Evolutionary conservation across 1,284 basidiomycete species (phyloP).

Genomic region (Cutaneotrichosporon curvatum): DNA sequence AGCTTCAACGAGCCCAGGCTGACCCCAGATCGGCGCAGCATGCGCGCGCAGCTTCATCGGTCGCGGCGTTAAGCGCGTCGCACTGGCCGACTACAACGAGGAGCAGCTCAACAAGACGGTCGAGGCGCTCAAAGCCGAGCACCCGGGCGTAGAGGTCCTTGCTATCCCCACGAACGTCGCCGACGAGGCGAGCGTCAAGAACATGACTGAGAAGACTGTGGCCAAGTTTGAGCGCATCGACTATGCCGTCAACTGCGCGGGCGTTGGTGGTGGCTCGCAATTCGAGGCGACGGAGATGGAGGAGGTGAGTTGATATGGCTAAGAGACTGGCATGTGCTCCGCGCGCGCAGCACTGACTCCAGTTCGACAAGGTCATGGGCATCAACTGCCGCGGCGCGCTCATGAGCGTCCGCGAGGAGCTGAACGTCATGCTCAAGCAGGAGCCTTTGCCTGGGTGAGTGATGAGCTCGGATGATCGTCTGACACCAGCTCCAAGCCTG

Average conservation of each 20-base stretch:
- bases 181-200: constrained; percentile 11
- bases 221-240: constrained; percentile 29
- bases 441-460: constrained; percentile 11
- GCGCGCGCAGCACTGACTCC: too few species aligned
- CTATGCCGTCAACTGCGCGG: constrained; percentile 35
- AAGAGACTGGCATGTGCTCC: too few species aligned
- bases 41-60: constrained; percentile 7
- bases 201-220: constrained; percentile 3
- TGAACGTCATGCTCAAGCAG: constrained; percentile 19
- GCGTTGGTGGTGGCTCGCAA: constrained; percentile 8
- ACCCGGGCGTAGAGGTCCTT: constrained; percentile 4
- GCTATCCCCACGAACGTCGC: constrained; percentile 11
- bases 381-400: constrained; percentile 25
- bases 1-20: neutral
- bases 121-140: constrained; percentile 2
- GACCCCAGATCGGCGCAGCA: constrained; percentile 12
- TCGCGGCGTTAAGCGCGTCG: constrained; percentile 9
- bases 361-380: constrained; percentile 26
- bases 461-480: constrained; percentile 14
- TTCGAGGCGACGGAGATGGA: constrained; percentile 1
- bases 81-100: constrained; percentile 5
- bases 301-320: constrained; percentile 4
- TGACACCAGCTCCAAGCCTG: constrained; percentile 1
- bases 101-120: constrained; percentile 2
- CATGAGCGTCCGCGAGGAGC: constrained; percentile 19